Percentiles rank a stretch among this genome's conserved stretches.
Evolutionary conservation across 495 filamentous ascomycete species (phyloP).

Genomic region (Podospora comata): DNA sequence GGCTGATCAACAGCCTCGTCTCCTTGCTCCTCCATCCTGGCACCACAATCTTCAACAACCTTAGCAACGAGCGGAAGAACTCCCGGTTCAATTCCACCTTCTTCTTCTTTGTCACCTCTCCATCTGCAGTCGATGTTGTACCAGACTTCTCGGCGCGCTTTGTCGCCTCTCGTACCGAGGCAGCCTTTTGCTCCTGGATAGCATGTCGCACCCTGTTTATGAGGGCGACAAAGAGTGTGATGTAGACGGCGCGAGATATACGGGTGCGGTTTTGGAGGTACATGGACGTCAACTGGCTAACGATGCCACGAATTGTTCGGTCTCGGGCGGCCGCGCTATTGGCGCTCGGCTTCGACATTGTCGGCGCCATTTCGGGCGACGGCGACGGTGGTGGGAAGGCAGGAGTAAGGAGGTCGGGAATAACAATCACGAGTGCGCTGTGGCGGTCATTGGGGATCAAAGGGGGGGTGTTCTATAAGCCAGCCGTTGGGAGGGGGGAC

Average conservation of each 20-base stretch:
- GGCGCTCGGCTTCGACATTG: slow-evolving; percentile 64
- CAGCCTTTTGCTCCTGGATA: slow-evolving; percentile 87
- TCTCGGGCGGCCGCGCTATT: slow-evolving; percentile 48
- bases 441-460: slow-evolving; percentile 21
- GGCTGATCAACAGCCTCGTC: slow-evolving; percentile 76
- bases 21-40: slow-evolving; percentile 89
- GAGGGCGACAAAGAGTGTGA: slow-evolving; percentile 85
- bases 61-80: slow-evolving; percentile 83
- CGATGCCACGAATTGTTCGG: slow-evolving; percentile 67
- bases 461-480: slow-evolving; percentile 1
- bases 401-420: background rate
- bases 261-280: slow-evolving; percentile 84
- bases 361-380: slow-evolving; percentile 57
- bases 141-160: slow-evolving; percentile 55
- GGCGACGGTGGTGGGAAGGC: slow-evolving; percentile 4
- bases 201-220: slow-evolving; percentile 88
- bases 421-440: slow-evolving; percentile 12
- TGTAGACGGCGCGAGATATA: slow-evolving; percentile 87
- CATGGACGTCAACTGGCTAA: slow-evolving; percentile 67
- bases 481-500: background rate
- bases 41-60: slow-evolving; percentile 80
- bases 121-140: slow-evolving; percentile 47
- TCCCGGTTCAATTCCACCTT: slow-evolving; percentile 92
- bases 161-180: slow-evolving; percentile 67
- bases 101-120: slow-evolving; percentile 52